Base-by-base conservation (phyloP, 2,329 filamentous ascomycete genomes). In the Diaporthe ampelina region DNA sequence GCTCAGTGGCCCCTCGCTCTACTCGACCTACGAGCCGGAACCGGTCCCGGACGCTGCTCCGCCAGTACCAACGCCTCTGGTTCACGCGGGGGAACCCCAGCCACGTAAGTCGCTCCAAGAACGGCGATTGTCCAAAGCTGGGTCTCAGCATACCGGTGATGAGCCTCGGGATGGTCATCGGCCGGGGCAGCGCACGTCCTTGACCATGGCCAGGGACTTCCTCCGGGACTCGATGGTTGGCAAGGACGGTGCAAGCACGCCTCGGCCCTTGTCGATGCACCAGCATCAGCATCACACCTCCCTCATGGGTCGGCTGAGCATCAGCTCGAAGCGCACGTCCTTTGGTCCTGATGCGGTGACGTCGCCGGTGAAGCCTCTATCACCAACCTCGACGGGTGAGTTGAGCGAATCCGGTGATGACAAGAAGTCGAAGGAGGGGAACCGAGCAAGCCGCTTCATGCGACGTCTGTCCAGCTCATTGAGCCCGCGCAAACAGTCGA, bases 301-400 rank as follows among this genome's bases (percentile, higher is more conserved):
- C 80, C 88, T 85, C 86, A 88, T 81, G 79, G 90, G 82, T 78
- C 94, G 86, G 82, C 87, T 85, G 85, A 97, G 87, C 84, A 94
- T 88, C 84, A 93, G 86, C 83, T 94, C 86, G 81, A 88, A 84
- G 65, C 86, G 82, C 77, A 91, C 90, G 6, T 89, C 88, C 1
- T 81, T 87, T 32, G 88, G 84, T 76, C 85, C 84, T 56, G 88
- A 88, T 19, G 83, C 69, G 78, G 81, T 15, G 81, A 84, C 32
- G 77, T 76, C 58, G 76, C 77, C 21, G 76, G 76, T 1, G 73
- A 13, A 82, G 76, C 74, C 79, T 9, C 74, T 84, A 15, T 87
- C 87, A 4, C 85, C 87, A 19, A 83, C 84, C 0, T 81, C 83
- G 29, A 79, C 83, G 24, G 85, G 84, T 1, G 87, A 89, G 65